Evolutionary conservation across 108 stramenopile genomes (phyloP).

Genomic region (Parietichytrium sp.): DNA sequence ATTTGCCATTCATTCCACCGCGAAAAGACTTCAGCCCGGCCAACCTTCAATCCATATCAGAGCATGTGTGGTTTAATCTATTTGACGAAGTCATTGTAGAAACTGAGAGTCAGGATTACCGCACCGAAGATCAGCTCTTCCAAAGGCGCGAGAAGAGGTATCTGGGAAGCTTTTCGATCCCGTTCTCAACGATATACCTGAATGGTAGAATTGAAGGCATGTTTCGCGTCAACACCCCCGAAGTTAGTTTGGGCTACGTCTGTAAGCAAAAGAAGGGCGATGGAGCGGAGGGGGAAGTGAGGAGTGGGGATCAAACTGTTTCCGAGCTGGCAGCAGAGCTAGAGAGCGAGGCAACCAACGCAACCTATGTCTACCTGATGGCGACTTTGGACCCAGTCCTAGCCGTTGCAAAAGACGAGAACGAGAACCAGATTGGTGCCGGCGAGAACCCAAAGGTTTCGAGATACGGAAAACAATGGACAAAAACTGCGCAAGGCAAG

Average conservation of each 20-base stretch:
- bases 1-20: constrained; percentile 62
- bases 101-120: constrained; percentile 57
- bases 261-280: constrained; percentile 42
- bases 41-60: constrained; percentile 48
- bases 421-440: neutral
- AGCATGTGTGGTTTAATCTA: constrained; percentile 59
- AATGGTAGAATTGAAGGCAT: constrained; percentile 66
- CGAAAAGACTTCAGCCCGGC: constrained; percentile 51
- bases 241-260: constrained; percentile 65
- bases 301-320: constrained; percentile 10
- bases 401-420: constrained; percentile 15
- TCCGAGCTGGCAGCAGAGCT: neutral
- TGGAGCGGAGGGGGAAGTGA: constrained; percentile 41
- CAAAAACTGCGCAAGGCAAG: neutral
- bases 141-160: constrained; percentile 58
- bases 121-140: constrained; percentile 60
- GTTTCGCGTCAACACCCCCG: constrained; percentile 62
- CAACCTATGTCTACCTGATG: constrained; percentile 45
- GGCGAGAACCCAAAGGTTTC: neutral
- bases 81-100: constrained; percentile 67
- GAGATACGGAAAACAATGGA: constrained; percentile 20
- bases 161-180: constrained; percentile 62
- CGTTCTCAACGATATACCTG: constrained; percentile 62
- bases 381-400: constrained; percentile 49
- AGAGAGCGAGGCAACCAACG: neutral